These are phyloP conservation scores for Teratosphaeria gauchensis DNA, from an alignment of 2,329 filamentous ascomycete genomes.

Conservation along the genomic window DNA sequence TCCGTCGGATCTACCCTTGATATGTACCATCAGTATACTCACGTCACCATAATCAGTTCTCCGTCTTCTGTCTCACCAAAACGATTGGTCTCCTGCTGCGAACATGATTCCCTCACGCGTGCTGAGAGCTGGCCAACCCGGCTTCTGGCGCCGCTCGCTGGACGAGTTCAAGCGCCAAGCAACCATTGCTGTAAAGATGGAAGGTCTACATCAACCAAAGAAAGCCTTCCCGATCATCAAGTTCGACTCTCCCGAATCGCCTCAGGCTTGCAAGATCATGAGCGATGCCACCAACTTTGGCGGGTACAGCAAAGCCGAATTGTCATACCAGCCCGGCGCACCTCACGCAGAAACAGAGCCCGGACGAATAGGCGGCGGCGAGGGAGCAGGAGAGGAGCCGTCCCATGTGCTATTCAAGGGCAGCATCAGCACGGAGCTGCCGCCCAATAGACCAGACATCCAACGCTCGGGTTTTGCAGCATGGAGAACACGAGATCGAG, in stretches of 20 bases:
- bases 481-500: conserved; percentile 72
- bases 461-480: conserved; percentile 79
- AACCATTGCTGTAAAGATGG: conserved; percentile 53
- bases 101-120: background rate
- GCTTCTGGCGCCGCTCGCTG: conserved; percentile 49
- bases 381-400: conserved; percentile 32
- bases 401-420: conserved; percentile 77
- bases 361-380: conserved; percentile 8
- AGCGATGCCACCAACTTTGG: conserved; percentile 71
- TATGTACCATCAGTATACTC: background rate
- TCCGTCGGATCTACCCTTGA: background rate
- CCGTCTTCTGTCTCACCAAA: background rate
- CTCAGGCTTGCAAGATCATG: conserved; percentile 59
- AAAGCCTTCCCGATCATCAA: conserved; percentile 55
- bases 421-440: conserved; percentile 76
- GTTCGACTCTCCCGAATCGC: conserved; percentile 45
- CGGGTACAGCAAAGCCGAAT: conserved; percentile 64
- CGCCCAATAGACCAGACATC: conserved; percentile 61
- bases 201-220: conserved; percentile 56
- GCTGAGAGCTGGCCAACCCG: conserved; percentile 20
- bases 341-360: conserved; percentile 10
- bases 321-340: conserved; percentile 47
- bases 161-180: conserved; percentile 50
- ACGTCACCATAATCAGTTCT: background rate
- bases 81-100: background rate